Evolutionary conservation across 148 eudicot species (phyloP), one percentile per base, ranked within the genome.

Genomic region (Diospyros kaki): DNA sequence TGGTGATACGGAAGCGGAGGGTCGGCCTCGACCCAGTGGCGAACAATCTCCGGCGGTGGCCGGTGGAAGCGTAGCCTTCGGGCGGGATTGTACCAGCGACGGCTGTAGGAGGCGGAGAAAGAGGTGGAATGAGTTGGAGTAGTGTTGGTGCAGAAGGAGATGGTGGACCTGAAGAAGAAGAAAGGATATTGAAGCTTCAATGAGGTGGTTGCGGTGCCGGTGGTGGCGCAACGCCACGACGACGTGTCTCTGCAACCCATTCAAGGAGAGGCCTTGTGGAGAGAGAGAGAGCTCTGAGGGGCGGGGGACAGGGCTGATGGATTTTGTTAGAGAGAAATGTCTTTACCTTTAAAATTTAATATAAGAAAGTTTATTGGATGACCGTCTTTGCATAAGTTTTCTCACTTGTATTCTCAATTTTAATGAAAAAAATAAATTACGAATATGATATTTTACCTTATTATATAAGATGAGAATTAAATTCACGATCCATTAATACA

Each of bases 231-330:
- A 58, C 52, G 74, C 74, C 73, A 76, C 14, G 68, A n/a, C 11
- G 70, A 77, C 41, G 79, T 70, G 58, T 17, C 75, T 44, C 63
- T 54, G 46, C 79, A 64, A 52, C 68, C 75, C 80, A 77, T 77
- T 14, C 44, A 62, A 54, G 58, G 38, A 17, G 5, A 38, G 2
- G 55, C 15, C 4, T 5, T 13, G 66, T 6, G 41, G 45, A 50
- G 43, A 17, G 40, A 45, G 53, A 4, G 52, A 48, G 52, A 4
- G 52, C 52, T 48, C 8, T 48, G 52, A 48, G 58, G 38, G 9
- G 48, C 67, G 28, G 28, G 28, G 28, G 28, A 28, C 28, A 28
- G 28, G 28, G 28, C 28, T 28, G 28, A 28, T 28, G 28, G 28
- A 28, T 28, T 28, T 28, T 28, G 28, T 28, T 28, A 28, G 28